phyloP scores from a whole-genome alignment of 768 basidiomycete genomes.

The Gelatoporia subvermispora region DNA sequence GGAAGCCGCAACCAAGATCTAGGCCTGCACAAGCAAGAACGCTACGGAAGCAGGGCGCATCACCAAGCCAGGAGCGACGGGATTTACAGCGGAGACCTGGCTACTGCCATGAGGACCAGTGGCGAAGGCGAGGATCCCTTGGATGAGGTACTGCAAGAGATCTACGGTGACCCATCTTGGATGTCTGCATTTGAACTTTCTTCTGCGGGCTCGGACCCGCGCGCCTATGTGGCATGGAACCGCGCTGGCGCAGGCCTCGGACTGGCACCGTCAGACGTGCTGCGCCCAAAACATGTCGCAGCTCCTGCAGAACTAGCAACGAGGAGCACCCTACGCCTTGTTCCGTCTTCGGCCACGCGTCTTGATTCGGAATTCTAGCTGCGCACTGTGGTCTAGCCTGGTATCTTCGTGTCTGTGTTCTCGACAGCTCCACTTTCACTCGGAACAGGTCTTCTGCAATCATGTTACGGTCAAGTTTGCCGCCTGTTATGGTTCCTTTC shows the following conservation, averaged over 20 bases:
- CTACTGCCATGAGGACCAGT: background rate
- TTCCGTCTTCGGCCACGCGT: slow-evolving; percentile 12
- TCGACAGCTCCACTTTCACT: too few relatives aligned
- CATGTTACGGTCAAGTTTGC: too few relatives aligned
- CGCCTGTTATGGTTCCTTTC: too few relatives aligned
- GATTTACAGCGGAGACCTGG: background rate
- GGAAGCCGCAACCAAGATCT: background rate
- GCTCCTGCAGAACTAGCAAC: slow-evolving; percentile 4
- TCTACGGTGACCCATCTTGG: slow-evolving; percentile 18
- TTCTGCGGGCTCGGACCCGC: slow-evolving; percentile 3
- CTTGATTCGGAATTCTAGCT: slow-evolving; percentile 2
- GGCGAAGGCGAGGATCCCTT: slow-evolving; percentile 16
- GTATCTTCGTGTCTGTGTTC: too few relatives aligned
- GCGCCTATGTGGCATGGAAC: background rate
- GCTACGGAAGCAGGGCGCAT: background rate
- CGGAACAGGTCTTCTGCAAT: too few relatives aligned
- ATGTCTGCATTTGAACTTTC: slow-evolving; percentile 4
- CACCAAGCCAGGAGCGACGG: background rate
- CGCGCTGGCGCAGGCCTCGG: slow-evolving; percentile 2
- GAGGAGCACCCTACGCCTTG: slow-evolving; percentile 15
- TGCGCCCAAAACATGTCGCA: too few relatives aligned
- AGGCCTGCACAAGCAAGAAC: background rate
- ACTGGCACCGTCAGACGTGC: background rate
- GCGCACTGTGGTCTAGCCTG: background rate
- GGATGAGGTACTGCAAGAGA: slow-evolving; percentile 24